phyloP scores from a whole-genome alignment of 768 basidiomycete genomes.

The Erythrobasidium yunnanense region DNA sequence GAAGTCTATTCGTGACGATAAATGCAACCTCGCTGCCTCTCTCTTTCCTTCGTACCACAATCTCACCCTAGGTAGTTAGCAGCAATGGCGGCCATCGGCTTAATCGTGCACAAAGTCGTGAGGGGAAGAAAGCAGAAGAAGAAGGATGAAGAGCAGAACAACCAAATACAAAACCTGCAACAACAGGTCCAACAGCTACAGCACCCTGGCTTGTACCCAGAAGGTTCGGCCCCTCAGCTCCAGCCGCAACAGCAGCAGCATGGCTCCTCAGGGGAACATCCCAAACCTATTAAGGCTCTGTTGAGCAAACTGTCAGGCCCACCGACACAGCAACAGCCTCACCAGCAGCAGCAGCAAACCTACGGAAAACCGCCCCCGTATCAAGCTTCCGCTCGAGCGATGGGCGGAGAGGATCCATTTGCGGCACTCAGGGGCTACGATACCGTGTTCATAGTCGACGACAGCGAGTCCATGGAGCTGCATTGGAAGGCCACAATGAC shows the following conservation, averaged over 20 bases:
- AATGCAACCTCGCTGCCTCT: too few species aligned
- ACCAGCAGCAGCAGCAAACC: slow-evolving; percentile 7
- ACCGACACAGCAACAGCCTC: slow-evolving; percentile 2
- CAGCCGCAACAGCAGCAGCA: slow-evolving; percentile 21
- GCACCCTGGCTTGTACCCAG: not conserved
- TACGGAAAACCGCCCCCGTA: too few species aligned
- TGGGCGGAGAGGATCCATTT: slow-evolving; percentile 26
- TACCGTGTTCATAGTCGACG: slow-evolving; percentile 29
- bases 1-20: too few species aligned
- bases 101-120: too few species aligned
- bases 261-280: not conserved
- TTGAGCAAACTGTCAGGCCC: too few species aligned
- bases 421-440: slow-evolving; percentile 28
- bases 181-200: slow-evolving; percentile 12
- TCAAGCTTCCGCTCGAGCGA: too few species aligned
- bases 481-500: slow-evolving; percentile 27
- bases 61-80: too few species aligned
- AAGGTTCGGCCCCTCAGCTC: not conserved
- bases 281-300: too few species aligned
- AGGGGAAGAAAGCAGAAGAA: too few species aligned
- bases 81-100: too few species aligned
- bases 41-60: too few species aligned
- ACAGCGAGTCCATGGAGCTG: slow-evolving; percentile 31
- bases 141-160: not conserved
- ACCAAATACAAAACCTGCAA: not conserved